phyloP scores from a whole-genome alignment of 148 eudicot genomes.

The Camellia japonica region DNA sequence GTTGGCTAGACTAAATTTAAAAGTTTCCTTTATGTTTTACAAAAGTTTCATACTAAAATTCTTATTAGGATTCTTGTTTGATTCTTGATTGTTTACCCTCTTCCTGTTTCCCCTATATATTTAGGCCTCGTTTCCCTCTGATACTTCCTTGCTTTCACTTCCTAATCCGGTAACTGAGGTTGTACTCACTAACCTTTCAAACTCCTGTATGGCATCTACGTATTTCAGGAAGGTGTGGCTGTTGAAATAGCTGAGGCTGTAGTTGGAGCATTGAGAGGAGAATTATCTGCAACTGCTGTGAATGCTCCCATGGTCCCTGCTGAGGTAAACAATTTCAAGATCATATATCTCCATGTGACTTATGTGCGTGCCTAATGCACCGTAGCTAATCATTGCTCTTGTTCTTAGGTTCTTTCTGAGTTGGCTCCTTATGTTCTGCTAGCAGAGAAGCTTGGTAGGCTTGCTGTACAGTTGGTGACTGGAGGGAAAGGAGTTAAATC shows the following conservation, averaged over 20 bases:
- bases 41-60: too few species aligned
- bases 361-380: neutral
- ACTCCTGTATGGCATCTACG: neutral
- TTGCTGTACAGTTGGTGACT: constrained; percentile 74
- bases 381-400: neutral
- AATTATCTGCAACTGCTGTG: constrained; percentile 90
- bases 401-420: constrained; percentile 61
- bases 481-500: constrained; percentile 81
- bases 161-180: too few species aligned
- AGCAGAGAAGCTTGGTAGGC: constrained; percentile 83
- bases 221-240: constrained; percentile 89
- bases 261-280: constrained; percentile 77
- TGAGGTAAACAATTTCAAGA: constrained; percentile 42
- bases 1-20: too few species aligned
- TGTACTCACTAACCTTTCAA: neutral
- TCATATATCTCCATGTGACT: neutral
- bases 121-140: too few species aligned
- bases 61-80: too few species aligned
- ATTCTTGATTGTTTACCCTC: too few species aligned
- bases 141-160: too few species aligned
- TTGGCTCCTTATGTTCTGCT: constrained; percentile 73
- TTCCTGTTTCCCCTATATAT: too few species aligned
- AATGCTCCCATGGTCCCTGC: constrained; percentile 96
- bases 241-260: constrained; percentile 97
- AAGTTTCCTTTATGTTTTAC: too few species aligned